Evolutionary conservation across 2,329 filamentous ascomycete genomes (phyloP), one percentile per base, ranked within the genome.

Genomic region (Lecanosticta acicola): DNA sequence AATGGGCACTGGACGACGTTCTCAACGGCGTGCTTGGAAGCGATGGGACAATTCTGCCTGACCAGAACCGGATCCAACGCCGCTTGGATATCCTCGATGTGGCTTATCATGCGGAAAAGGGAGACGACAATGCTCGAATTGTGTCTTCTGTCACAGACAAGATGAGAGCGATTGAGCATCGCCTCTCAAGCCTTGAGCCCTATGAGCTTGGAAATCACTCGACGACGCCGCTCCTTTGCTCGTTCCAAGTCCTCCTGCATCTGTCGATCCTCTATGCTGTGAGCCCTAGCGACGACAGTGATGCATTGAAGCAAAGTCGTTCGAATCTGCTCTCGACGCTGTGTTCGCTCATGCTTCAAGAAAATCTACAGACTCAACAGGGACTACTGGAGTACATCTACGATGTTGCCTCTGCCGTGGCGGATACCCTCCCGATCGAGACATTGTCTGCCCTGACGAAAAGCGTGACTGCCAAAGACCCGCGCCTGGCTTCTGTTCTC

Each of bases 361-460:
- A 68, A 0, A 54, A 53, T 9, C 56, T 73, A n/a, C 64, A 66
- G 41, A 45, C 49, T 5, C 63, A 63, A 26, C 64, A 62, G 10
- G 48, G 52, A 2, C 64, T 65, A 3, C 56, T 64, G 1, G 68
- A 73, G 46, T 65, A 68, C 48, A 54, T 73, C 16, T 68, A 71
- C 52, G 72, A 75, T 48, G 63, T 72, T 4, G 64, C 69, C 13
- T 61, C 67, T 1, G 51, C 64, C 17, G 56, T 74, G 11, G 67
- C 68, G 13, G 72, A 74, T 44, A 55, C 51, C 32, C 51, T 74
- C 3, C 61, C 68, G 0, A 62, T 68, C 19, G 66, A 69, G 17
- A 57, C 63, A 3, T 64, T 71, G 11, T 56, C 54, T 10, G 44
- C 38, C 14, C 40, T 66, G 58, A 45, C 32, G 41, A 59, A 45